These are phyloP conservation scores for Aspergillus avenaceus DNA, from an alignment of 495 filamentous ascomycete genomes.

Conservation along the genomic window DNA sequence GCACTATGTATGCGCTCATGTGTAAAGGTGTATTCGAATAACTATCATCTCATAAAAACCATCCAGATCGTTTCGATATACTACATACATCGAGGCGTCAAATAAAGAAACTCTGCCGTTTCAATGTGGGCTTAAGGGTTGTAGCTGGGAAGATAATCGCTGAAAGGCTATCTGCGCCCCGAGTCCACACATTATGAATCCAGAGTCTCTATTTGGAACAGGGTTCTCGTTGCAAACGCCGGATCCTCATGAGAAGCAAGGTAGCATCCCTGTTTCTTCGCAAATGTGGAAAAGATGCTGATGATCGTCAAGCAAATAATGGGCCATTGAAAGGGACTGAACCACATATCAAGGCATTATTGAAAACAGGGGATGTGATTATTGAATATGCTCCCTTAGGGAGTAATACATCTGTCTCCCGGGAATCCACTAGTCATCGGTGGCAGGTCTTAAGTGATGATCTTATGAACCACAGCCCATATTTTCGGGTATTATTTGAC, in stretches of 20 bases:
- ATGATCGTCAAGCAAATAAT: background rate
- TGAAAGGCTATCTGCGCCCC: background rate
- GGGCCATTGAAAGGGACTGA: background rate
- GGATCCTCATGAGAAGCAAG: background rate
- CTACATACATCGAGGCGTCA: background rate
- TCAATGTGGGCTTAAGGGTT: background rate
- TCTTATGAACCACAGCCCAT: constrained; percentile 34
- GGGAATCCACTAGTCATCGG: constrained; percentile 5
- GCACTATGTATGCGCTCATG: background rate
- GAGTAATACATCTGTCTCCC: background rate
- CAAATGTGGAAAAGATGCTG: background rate
- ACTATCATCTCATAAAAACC: background rate
- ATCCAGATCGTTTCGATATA: background rate
- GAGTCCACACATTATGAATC: background rate
- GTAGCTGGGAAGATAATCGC: background rate
- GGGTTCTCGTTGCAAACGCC: background rate
- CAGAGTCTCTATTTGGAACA: background rate
- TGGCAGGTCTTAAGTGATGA: constrained; percentile 35
- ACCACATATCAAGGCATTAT: constrained; percentile 16
- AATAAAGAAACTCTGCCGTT: background rate
- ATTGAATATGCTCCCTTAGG: constrained; percentile 27
- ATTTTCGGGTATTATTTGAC: constrained; percentile 45
- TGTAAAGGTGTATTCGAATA: background rate
- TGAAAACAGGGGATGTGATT: constrained; percentile 31
- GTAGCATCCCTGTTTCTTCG: background rate